A percentile compares a stretch with the other conserved stretches of the same genome.
Conservation (phyloP, 2,329 filamentous ascomycete genomes). For the Pseudogymnoascus sp. region DNA sequence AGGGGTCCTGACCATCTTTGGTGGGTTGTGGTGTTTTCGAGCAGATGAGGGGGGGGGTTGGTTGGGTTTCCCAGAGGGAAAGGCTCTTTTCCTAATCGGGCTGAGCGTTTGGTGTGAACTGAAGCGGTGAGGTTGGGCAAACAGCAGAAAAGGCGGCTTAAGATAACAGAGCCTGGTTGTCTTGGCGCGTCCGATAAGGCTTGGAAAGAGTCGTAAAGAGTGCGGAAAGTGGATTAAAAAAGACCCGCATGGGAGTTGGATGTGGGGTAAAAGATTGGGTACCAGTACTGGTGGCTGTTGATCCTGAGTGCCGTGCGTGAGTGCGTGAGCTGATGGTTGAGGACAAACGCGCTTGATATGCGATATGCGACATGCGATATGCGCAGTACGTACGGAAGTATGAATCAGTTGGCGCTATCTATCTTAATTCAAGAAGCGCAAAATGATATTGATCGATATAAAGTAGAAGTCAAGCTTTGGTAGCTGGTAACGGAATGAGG, state of each 20-base stretch:
- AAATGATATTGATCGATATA: neutral
- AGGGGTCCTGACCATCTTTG: constrained; percentile 5
- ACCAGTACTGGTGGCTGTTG: neutral
- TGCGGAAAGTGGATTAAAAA: neutral
- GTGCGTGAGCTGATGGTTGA: neutral
- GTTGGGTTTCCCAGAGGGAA: neutral
- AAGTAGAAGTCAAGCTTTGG: neutral
- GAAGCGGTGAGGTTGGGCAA: constrained; percentile 4
- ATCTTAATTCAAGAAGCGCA: neutral
- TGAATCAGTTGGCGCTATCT: neutral
- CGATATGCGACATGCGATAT: neutral
- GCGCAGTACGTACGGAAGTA: neutral
- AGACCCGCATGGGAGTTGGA: neutral
- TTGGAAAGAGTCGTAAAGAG: neutral
- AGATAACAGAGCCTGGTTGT: constrained; percentile 5
- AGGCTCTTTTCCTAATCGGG: constrained; percentile 6
- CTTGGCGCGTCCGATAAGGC: constrained; percentile 2
- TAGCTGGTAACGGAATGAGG: neutral
- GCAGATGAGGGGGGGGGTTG: neutral
- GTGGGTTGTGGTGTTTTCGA: constrained; percentile 3
- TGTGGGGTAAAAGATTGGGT: constrained; percentile 3
- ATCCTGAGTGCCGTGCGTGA: neutral
- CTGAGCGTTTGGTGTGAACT: neutral
- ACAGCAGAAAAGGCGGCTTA: constrained; percentile 4
- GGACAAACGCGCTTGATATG: neutral